Conservation (phyloP, 495 filamentous ascomycete species). For the Hypoxylon perforatum region DNA sequence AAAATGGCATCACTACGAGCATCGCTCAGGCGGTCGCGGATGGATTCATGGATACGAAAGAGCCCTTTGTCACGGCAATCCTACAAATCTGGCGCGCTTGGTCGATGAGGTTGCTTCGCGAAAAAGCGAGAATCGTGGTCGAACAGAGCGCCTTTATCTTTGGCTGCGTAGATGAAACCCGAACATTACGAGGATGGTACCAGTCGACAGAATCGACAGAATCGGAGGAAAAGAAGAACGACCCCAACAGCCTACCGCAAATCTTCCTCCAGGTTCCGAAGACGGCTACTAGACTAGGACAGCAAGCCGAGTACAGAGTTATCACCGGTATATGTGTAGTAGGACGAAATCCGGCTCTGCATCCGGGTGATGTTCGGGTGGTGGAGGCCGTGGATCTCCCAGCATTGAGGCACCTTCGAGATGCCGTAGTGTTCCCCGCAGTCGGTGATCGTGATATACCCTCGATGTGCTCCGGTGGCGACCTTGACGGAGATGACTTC, state of each 20-base stretch:
- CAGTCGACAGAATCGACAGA: constrained; percentile 35
- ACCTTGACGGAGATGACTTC: constrained; percentile 96
- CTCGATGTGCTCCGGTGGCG: constrained; percentile 95
- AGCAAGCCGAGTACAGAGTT: constrained; percentile 65
- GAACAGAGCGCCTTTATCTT: constrained; percentile 86
- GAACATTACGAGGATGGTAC: constrained; percentile 76
- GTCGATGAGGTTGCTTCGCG: constrained; percentile 87
- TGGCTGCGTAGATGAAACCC: constrained; percentile 90
- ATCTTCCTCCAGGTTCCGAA: constrained; percentile 84
- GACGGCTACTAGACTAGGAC: constrained; percentile 55
- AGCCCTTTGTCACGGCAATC: constrained; percentile 85
- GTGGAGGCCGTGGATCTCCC: constrained; percentile 85
- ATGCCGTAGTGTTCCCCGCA: constrained; percentile 89
- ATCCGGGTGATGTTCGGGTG: constrained; percentile 91
- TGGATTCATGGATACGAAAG: constrained; percentile 79
- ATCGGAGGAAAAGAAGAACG: constrained; percentile 48
- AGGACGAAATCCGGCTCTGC: constrained; percentile 92
- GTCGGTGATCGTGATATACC: constrained; percentile 85
- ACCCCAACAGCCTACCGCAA: constrained; percentile 71
- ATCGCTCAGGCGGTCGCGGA: constrained; percentile 79
- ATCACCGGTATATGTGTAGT: constrained; percentile 85
- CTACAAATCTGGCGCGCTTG: constrained; percentile 82
- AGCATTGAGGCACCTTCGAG: constrained; percentile 75
- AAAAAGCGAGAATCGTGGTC: constrained; percentile 88
- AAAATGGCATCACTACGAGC: constrained; percentile 79